phyloP scores from a whole-genome alignment of 2,329 filamentous ascomycete species.

The Aquanectria penicillioides region DNA sequence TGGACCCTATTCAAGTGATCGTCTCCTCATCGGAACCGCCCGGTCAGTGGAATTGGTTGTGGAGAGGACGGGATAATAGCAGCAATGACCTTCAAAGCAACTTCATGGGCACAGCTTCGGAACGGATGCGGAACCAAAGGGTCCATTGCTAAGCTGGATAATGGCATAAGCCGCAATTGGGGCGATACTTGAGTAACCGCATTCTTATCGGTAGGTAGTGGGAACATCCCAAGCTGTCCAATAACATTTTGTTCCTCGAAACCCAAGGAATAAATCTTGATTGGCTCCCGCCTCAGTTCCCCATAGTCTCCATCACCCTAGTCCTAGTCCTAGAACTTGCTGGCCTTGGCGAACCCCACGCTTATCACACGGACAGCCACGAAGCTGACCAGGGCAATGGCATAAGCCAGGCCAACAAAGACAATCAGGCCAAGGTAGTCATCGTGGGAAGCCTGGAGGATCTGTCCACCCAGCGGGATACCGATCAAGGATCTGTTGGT shows the following conservation, averaged over 20 bases:
- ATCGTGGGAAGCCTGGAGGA: background rate
- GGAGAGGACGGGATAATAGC: background rate
- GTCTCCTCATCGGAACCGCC: background rate
- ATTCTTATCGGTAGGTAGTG: no score
- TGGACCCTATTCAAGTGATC: background rate
- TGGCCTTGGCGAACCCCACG: background rate
- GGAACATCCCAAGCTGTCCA: background rate
- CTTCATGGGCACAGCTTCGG: background rate
- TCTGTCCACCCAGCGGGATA: constrained; percentile 1
- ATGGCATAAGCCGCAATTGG: background rate
- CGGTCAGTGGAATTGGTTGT: background rate
- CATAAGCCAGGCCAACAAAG: background rate
- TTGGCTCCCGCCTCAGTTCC: background rate
- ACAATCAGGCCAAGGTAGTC: constrained; percentile 1
- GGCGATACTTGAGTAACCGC: background rate
- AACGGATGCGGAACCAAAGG: background rate
- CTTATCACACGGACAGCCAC: background rate
- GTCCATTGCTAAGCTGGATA: background rate
- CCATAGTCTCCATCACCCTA: background rate
- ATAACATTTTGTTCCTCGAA: background rate
- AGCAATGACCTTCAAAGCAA: background rate
- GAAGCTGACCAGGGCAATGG: background rate
- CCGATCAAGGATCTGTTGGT: background rate
- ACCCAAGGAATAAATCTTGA: background rate
- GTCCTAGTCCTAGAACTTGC: background rate